A percentile compares a stretch with the other conserved stretches of the same genome.
Conservation (phyloP, 768 basidiomycete species). For the Tylopilus subfusipes region DNA sequence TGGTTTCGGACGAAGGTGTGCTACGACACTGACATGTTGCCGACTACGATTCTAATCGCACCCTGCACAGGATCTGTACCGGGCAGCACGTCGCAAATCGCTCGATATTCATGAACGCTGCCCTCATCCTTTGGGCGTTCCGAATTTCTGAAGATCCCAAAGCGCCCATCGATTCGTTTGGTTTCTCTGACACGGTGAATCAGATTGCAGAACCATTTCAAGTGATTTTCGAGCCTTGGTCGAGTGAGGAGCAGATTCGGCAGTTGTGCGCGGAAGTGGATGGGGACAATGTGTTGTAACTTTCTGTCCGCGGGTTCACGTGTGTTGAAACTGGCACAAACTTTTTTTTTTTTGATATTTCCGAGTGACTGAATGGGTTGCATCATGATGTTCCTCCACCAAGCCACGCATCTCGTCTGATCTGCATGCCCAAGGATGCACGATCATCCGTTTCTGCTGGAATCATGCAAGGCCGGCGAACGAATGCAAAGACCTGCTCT, state of each 20-base stretch:
- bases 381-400: too few relatives aligned
- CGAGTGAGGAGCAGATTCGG: constrained; percentile 1
- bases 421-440: too few relatives aligned
- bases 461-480: too few relatives aligned
- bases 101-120: neutral
- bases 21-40: too few relatives aligned
- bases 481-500: too few relatives aligned
- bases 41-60: neutral
- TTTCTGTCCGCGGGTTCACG: neutral
- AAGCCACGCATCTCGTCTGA: too few relatives aligned
- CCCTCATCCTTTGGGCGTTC: constrained; percentile 5
- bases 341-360: too few relatives aligned
- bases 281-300: neutral
- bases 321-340: too few relatives aligned
- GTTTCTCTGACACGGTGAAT: neutral
- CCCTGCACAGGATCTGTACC: neutral
- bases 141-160: constrained; percentile 1
- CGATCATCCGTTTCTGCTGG: too few relatives aligned
- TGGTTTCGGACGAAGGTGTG: constrained; percentile 8
- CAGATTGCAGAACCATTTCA: neutral
- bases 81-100: constrained; percentile 3
- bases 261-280: neutral
- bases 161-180: neutral
- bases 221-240: neutral
- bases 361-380: too few relatives aligned